Evolutionary conservation across 805 yeast species (phyloP), one percentile per base, ranked within the genome.

Genomic region (Priceomyces haplophilus): DNA sequence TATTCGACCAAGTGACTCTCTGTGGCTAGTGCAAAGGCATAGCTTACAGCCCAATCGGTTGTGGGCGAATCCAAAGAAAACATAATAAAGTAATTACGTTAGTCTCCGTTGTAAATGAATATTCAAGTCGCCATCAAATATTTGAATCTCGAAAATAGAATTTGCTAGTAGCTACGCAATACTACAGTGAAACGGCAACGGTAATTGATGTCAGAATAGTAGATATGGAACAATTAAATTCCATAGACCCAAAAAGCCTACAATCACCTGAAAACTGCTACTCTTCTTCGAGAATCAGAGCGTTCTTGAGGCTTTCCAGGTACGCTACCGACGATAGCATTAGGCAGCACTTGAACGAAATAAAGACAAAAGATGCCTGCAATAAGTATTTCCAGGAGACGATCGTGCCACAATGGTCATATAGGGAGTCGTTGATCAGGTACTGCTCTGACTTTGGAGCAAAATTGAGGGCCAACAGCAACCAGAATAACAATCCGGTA

Each of bases 301-400:
- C 64, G 18, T 70, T 70, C 49, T 57, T 70, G 12, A 55, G 64
- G 5, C 57, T 62, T n/a, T 69, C 74, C 3, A 46, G 76, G 29
- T 46, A 61, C 10, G 64, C 67, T 18, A 57, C 70, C n/a, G 76
- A 70, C 49, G 76, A 70, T 47, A 52, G 65, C 16, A 57, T 70
- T 25, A 52, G 55, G 13, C 67, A 65, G 34, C 75, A 69, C 47
- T 50, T 70, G 38, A 68, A 69, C 49, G 70, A 60, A 40, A 41
- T 60, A 18, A 35, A 39, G 1, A 17, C 43, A 7, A 37, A 44
- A 4, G 38, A 47, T 7, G 43, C 40, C 2, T 70, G 75, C 47
- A 59, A 54, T 37, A 40, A 36, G 4, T 69, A 59, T 49, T 69
- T 64, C 47, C 38, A 39, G 10, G 38, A 44, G 10, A 48, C 46